Evolutionary conservation across 257 asterid genomes (phyloP), one percentile per base, ranked within the genome.

Genomic region (Nicotiana paniculata): DNA sequence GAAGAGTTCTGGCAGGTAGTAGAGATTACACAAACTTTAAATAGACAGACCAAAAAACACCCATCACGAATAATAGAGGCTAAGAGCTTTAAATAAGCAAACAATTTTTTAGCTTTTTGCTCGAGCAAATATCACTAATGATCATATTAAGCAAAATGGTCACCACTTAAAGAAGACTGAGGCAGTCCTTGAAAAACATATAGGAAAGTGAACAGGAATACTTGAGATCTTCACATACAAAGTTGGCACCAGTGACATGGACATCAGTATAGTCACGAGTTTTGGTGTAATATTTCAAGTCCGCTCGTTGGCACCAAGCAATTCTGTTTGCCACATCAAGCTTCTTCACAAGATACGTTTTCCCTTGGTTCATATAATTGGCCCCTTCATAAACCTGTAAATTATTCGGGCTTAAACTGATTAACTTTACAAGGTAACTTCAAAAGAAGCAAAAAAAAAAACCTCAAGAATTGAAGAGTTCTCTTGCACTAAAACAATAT

Each of bases 301-400:
- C 96, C 54, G 97, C 98, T 86, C 43, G 92, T 81, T 91, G 95
- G 92, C 99, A 96, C 96, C 93, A 91, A 88, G 97, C 99, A 88
- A 91, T 86, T 93, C 92, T 96, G 86, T 89, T 85, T 39, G 92
- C 86, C 82, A 93, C 88, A 89, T 96, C 98, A 86, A 96, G 85
- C 81, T 89, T 90, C 83, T 91, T 91, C 82, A 96, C 97, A 69
- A 96, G 96, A 89, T 90, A 93, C 13, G 90, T 91, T 83, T 91
- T 93, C 85, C 98, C 99, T 87, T 96, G 99, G 86, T 96, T 94
- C 98, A 96, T 86, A 84, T 96, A 96, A 61, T 92, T 95, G 24
- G 99, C 99, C 87, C 98, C 99, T 80, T 96, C 99, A 88, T 92
- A 93, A 63, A 93, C 97, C 99, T 95, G 93, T 81, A 88, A 35